Base-by-base conservation (phyloP, 1,284 basidiomycete species). In the Kalmanozyma brasiliensis region DNA sequence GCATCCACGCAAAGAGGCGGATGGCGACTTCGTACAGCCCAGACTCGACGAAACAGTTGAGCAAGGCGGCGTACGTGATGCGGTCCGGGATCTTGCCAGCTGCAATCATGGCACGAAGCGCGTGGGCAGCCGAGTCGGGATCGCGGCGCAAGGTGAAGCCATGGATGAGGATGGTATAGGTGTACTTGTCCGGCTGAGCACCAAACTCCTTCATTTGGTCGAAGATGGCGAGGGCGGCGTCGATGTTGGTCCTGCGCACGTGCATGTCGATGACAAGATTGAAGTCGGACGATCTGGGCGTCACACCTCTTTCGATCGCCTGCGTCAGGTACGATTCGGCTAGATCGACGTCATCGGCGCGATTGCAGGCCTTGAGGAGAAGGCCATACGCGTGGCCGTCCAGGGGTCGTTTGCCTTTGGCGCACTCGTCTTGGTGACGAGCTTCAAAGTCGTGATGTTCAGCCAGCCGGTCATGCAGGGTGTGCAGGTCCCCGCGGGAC, bases 11-110 rank as follows among this genome's bases (percentile, higher is more conserved):
- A 74, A 91, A 93, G 22, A 88, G 84, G 29, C 87, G 86, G 67
- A 92, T 85, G 38, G 89, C 91, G 35, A 89, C 88, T 41, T 84
- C 82, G 89, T 91, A 94, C n/a, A 88, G 87, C 1, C 90, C 91
- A 3, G 89, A 86, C 77, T 92, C 89, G 52, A 93, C 89, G 76
- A 93, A 88, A 0, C 91, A 91, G 74, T 93, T 88, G 87, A 98
- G 88, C 47, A 97, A 82, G 4, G 90, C 85, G 10, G 87, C 86
- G 52, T 74, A 78, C 13, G 55, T 56, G 26, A 65, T 36, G 23
- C 89, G 56, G 2, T 79, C 58, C 10, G 61, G 55, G 2, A 36
- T 20, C 9, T 47, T 32, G 14, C 65, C 60, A 8, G 65, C 55
- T 10, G 46, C 30, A 6, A 64, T 29, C 65, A 91, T 90, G 36